Conservation (phyloP, 176 grass and related monocot species). For the Raddia distichophylla region DNA sequence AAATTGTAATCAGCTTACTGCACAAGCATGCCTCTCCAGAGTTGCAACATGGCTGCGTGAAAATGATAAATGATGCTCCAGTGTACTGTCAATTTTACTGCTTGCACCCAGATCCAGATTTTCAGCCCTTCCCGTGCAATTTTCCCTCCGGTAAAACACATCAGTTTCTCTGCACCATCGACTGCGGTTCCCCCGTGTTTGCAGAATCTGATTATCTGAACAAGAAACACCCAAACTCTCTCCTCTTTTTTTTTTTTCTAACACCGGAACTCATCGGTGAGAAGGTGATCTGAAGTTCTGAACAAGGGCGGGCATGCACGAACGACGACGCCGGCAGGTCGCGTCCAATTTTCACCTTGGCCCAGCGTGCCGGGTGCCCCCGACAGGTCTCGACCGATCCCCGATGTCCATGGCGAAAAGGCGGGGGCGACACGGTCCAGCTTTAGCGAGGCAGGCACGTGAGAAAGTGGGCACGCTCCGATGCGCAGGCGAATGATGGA, state of each 20-base stretch:
- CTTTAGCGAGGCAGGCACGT: constrained; percentile 45
- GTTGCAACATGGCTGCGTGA: background rate
- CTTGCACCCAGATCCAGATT: background rate
- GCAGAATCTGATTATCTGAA: background rate
- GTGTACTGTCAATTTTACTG: background rate
- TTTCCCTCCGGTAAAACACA: background rate
- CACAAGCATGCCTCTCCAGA: constrained; percentile 1
- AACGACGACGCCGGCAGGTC: background rate
- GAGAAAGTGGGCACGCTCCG: constrained; percentile 31
- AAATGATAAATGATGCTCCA: background rate
- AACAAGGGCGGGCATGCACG: background rate
- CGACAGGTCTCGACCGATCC: background rate
- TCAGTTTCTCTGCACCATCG: background rate
- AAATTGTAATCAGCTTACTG: constrained; percentile 12
- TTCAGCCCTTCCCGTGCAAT: background rate
- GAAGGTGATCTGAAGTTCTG: background rate
- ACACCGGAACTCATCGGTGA: background rate
- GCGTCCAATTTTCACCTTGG: background rate
- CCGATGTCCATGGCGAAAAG: constrained; percentile 29
- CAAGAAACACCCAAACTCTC: background rate
- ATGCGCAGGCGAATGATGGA: background rate
- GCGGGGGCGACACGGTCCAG: constrained; percentile 17
- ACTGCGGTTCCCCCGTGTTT: background rate
- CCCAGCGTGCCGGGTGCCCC: background rate
- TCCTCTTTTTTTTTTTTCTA: too few relatives aligned